Percentiles rank a stretch among this genome's conserved stretches.
phyloP scores from a whole-genome alignment of 371 early-diverging fungal species.

The Apophysomyces trapeziformis region DNA sequence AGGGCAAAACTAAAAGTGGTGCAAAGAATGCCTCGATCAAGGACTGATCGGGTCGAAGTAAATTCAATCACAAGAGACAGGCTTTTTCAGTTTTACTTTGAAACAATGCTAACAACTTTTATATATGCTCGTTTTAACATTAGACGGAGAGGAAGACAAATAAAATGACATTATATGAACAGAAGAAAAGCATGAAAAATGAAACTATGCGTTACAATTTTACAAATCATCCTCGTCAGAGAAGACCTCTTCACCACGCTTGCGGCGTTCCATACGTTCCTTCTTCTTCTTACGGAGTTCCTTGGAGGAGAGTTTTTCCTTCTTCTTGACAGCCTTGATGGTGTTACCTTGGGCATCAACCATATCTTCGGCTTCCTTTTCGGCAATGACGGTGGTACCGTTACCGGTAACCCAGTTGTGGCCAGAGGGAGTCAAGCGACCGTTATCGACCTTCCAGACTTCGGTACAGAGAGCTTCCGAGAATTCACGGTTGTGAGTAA shows the following conservation, averaged over 20 bases:
- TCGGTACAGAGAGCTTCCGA: conserved; percentile 71
- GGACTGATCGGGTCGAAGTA: too few relatives aligned
- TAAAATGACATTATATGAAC: conserved; percentile 4
- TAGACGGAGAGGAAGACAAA: neutral
- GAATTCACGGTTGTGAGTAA: conserved; percentile 78
- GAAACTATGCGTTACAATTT: conserved; percentile 15
- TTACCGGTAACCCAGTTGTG: conserved; percentile 58
- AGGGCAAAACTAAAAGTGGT: too few relatives aligned
- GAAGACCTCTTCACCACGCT: conserved; percentile 57
- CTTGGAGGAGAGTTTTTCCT: conserved; percentile 52
- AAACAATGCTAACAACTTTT: conserved; percentile 9
- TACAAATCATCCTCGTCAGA: conserved; percentile 46
- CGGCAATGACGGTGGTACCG: conserved; percentile 40
- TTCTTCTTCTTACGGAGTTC: conserved; percentile 60
- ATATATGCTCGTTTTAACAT: conserved; percentile 8
- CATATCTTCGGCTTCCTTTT: conserved; percentile 44
- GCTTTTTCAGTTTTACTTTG: neutral
- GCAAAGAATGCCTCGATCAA: too few relatives aligned
- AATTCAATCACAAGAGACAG: too few relatives aligned
- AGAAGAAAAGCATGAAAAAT: conserved; percentile 5
- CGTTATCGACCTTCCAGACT: conserved; percentile 77
- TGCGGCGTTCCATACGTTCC: conserved; percentile 57
- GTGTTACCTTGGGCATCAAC: conserved; percentile 55
- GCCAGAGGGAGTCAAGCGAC: conserved; percentile 55
- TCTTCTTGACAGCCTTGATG: conserved; percentile 51